phyloP scores from a whole-genome alignment of 441 rosid genomes.

The Euphorbia celastroides region DNA sequence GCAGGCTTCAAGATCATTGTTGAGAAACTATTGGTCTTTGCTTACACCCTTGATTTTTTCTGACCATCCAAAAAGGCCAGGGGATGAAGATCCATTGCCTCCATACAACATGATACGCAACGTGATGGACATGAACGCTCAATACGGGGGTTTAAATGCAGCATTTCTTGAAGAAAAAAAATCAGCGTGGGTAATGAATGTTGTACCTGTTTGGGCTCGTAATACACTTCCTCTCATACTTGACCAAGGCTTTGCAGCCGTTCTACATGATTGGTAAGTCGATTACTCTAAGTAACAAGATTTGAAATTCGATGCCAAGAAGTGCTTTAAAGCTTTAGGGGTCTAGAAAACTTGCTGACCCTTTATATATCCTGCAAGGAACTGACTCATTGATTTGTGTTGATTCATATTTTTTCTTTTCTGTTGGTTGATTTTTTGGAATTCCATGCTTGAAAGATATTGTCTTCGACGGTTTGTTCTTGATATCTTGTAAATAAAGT shows the following conservation, averaged over 20 bases:
- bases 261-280: conserved; percentile 87
- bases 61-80: conserved; percentile 98
- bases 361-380: background rate
- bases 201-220: conserved; percentile 67
- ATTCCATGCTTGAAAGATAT: background rate
- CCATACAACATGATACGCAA: conserved; percentile 96
- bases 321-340: background rate
- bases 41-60: conserved; percentile 93
- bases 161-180: conserved; percentile 71
- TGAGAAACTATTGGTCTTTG: conserved; percentile 87
- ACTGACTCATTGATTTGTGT: background rate
- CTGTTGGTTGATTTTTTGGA: background rate
- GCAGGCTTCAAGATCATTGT: conserved; percentile 60
- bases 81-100: conserved; percentile 96
- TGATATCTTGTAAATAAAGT: background rate
- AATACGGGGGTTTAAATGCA: conserved; percentile 71
- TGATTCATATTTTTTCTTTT: background rate
- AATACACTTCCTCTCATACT: conserved; percentile 86
- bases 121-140: conserved; percentile 98
- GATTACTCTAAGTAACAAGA: background rate
- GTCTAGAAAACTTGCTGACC: background rate
- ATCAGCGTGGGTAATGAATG: conserved; percentile 92
- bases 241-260: conserved; percentile 87
- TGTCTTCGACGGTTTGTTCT: background rate
- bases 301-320: conserved; percentile 2